Evolutionary conservation across 2,329 filamentous ascomycete genomes (phyloP).

Genomic region (Diaporthe nobilis): DNA sequence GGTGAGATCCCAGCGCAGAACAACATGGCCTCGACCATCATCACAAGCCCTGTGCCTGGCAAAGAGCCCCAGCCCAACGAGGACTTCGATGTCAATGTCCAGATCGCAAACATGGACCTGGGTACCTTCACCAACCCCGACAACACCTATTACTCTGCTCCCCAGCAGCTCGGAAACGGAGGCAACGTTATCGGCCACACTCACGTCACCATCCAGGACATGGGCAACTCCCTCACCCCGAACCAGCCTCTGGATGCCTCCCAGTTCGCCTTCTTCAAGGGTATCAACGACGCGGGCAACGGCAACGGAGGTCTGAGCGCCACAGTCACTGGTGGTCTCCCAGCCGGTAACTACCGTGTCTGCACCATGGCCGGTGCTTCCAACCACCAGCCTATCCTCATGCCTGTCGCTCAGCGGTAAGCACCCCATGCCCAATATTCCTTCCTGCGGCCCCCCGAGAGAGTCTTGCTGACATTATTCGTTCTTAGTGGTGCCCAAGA

Average conservation of each 20-base stretch:
- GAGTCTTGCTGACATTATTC: neutral
- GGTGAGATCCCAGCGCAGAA: conserved; percentile 69
- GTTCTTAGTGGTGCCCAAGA: conserved; percentile 70
- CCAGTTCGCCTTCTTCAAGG: conserved; percentile 75
- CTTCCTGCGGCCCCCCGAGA: neutral
- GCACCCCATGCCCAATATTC: neutral
- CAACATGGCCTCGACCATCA: conserved; percentile 71
- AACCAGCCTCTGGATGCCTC: conserved; percentile 65
- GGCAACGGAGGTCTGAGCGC: conserved; percentile 67
- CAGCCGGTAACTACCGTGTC: conserved; percentile 74
- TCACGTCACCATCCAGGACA: conserved; percentile 71
- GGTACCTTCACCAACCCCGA: conserved; percentile 74
- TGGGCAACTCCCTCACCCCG: conserved; percentile 66
- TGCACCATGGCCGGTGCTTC: conserved; percentile 75
- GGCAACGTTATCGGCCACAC: conserved; percentile 72
- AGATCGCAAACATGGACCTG: conserved; percentile 66
- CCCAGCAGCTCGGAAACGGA: conserved; percentile 63
- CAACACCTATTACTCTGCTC: conserved; percentile 73
- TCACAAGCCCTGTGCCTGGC: conserved; percentile 67
- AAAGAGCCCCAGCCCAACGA: conserved; percentile 61
- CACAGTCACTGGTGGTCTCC: conserved; percentile 69
- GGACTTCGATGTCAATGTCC: conserved; percentile 68
- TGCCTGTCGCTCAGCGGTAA: conserved; percentile 74
- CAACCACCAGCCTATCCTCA: conserved; percentile 77
- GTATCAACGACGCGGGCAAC: conserved; percentile 74